phyloP scores from a whole-genome alignment of 2,329 filamentous ascomycete species.

The Dactylellina sp. region DNA sequence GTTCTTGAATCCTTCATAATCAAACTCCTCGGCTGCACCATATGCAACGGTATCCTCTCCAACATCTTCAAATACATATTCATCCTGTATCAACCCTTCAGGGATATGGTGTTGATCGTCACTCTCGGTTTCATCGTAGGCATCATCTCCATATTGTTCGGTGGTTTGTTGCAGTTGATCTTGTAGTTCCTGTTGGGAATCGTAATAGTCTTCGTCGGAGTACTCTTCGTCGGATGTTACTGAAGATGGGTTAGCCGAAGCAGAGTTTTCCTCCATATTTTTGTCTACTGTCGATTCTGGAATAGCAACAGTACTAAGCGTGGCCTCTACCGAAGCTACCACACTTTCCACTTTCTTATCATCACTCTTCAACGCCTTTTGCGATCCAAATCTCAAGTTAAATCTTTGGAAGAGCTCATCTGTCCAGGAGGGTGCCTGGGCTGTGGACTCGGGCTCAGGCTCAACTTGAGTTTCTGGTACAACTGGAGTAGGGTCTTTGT shows the following conservation, averaged over 20 bases:
- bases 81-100: conserved; percentile 29
- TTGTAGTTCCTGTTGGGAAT: conserved; percentile 18
- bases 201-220: conserved; percentile 22
- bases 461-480: background rate
- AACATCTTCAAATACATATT: conserved; percentile 43
- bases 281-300: background rate
- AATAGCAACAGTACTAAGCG: background rate
- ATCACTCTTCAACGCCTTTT: conserved; percentile 13
- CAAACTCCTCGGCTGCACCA: conserved; percentile 32
- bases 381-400: conserved; percentile 9
- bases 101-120: conserved; percentile 28
- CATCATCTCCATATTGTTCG: conserved; percentile 34
- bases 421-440: conserved; percentile 1
- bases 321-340: background rate
- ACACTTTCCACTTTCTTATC: conserved; percentile 9
- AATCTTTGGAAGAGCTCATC: conserved; percentile 25
- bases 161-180: conserved; percentile 25
- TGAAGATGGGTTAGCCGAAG: background rate
- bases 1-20: conserved; percentile 42
- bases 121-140: conserved; percentile 10
- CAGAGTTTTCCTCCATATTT: background rate
- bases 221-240: background rate
- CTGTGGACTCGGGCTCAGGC: background rate
- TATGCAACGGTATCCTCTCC: conserved; percentile 23
- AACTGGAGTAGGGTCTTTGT: background rate